Evolutionary conservation across 495 filamentous ascomycete genomes (phyloP), one percentile per base, ranked within the genome.

Genomic region (Lepraria neglecta): DNA sequence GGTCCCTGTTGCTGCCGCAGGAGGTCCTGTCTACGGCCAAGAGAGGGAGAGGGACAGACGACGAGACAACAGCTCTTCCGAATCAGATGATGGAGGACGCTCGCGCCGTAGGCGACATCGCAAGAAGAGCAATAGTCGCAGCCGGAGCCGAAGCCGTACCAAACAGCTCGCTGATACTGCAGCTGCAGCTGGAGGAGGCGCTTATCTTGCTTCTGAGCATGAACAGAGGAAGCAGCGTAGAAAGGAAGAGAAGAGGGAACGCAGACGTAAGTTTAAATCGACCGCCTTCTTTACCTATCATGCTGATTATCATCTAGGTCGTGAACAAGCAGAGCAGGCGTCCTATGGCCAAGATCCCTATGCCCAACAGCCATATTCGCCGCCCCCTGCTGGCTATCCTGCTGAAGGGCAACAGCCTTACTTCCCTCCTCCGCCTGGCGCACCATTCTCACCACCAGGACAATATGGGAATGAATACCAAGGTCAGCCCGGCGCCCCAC

Each of bases 101-200:
- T 54, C 51, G 3, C 51, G 74, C 47, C 66, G 73, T 53, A 71
- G 75, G 64, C 71, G 75, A 69, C 65, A 75, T 56, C 67, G 71
- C 64, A 70, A 74, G 48, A 84, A 81, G 77, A 79, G 81, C 59
- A 67, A 55, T 61, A 85, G 80, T 19, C 51, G 55, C 63, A 85
- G 80, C 64, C 69, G 73, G 65, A 89, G 86, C 56, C 79, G 79
- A 58, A 77, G 86, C 44, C 79, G 84, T 50, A 82, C 81, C 27
- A 87, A 82, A 3, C 89, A 82, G 6, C 76, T 87, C 31, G 87
- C 82, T 33, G 85, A 88, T 28, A 85, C 82, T 21, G 89, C 87
- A 1, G 85, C 88, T 15, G 91, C 87, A 6, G 87, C 88, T 31
- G 87, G 83, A 28, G 90, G 86, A 3, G 86, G 87, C 17, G 91